Evolutionary conservation across 2,329 filamentous ascomycete species (phyloP), one percentile per base, ranked within the genome.

Genomic region (Talaromyces verruculosus): DNA sequence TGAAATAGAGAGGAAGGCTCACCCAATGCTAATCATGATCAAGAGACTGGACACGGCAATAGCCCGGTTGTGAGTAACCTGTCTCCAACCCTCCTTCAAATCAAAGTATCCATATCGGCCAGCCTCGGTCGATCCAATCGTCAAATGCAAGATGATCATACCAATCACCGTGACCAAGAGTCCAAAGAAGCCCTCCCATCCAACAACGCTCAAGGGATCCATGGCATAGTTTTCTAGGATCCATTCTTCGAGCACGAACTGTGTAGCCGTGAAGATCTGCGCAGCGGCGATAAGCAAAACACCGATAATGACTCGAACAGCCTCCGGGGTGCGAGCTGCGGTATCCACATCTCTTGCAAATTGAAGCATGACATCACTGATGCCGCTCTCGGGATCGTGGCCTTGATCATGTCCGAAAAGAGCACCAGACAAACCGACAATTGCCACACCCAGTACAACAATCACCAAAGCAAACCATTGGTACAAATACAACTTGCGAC

Each of bases 11-110:
- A 61, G 22, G 57, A 33, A 59, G 61, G 28, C 87, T 76, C 87
- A 96, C 91, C 94, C 94, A 72, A 99, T 99, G 73, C 92, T 96
- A 71, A 99, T 85, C 95, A 99, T 99, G 76, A 98, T 98, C 66
- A 96, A 78, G 7, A 98, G 64, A 70, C 92, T 96, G 25, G 91
- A 91, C 2, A 93, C 72, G 35, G 89, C 86, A 67, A 99, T 88
- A 17, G 86, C 81, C 62, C 82, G 85, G 78, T 93, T 88, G 41
- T 88, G 82, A 10, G 87, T 88, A 79, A 99, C 88, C 79, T 98
- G 88, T 68, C 87, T 87, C 83, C 92, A 90, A 15, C 93, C 94
- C 76, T 97, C 93, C 4, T 84, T 87, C 69, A 93, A 89, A 78
- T 99, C 95, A 77, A 98, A 99, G 75, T 93, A 93, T 49, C 95